Percentiles rank a stretch among this genome's conserved stretches.
Evolutionary conservation across 2,329 filamentous ascomycete genomes (phyloP).

Genomic region (Epicoccum sorghinum): DNA sequence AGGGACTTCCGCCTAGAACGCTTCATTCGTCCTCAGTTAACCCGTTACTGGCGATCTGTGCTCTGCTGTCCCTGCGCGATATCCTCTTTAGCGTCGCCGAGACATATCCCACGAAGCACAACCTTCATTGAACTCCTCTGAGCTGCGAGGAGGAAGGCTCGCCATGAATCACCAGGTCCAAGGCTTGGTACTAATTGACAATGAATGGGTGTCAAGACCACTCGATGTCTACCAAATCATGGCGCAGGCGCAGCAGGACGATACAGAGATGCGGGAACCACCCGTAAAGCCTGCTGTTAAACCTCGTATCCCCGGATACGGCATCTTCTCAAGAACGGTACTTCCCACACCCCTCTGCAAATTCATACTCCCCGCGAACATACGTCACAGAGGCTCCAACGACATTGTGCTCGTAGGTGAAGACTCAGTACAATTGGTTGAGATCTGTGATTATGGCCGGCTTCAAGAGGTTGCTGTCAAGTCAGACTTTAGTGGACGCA

Average conservation of each 20-base stretch:
- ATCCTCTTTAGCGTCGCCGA: constrained; percentile 10
- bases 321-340: constrained; percentile 79
- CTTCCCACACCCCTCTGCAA: constrained; percentile 76
- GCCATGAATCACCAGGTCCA: constrained; percentile 40
- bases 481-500: constrained; percentile 77
- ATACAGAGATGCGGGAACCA: constrained; percentile 33
- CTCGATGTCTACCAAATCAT: constrained; percentile 52
- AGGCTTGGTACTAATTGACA: constrained; percentile 34
- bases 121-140: constrained; percentile 1
- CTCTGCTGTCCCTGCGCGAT: too few relatives aligned
- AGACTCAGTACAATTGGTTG: constrained; percentile 79
- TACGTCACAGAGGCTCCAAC: constrained; percentile 72
- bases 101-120: not conserved
- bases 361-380: constrained; percentile 78
- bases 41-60: constrained; percentile 3
- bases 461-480: constrained; percentile 79
- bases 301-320: constrained; percentile 61
- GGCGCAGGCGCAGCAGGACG: constrained; percentile 37
- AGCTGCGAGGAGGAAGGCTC: constrained; percentile 1
- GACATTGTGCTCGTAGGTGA: constrained; percentile 90
- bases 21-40: constrained; percentile 9
- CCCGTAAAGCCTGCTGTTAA: constrained; percentile 38
- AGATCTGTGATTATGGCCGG: constrained; percentile 71
- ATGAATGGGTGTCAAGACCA: constrained; percentile 44
- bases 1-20: not conserved